phyloP scores from a whole-genome alignment of 345 rosid species.

The Rubroshorea leprosula region DNA sequence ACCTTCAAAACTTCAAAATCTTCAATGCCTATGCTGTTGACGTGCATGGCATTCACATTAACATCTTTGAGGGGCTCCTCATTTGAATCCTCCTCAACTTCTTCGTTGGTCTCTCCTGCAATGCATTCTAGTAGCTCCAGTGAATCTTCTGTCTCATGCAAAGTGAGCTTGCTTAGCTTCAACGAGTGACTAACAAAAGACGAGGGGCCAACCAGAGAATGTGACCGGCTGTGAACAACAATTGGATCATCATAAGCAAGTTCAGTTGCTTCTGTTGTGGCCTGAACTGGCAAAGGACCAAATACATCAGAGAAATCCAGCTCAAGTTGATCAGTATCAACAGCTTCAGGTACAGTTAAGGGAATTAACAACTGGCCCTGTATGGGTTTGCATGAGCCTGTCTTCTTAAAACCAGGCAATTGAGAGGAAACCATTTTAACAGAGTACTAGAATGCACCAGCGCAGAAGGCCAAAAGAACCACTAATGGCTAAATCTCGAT shows the following conservation, averaged over 20 bases:
- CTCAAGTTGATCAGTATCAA: slow-evolving; percentile 44
- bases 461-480: background rate
- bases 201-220: slow-evolving; percentile 89
- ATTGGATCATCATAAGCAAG: slow-evolving; percentile 59
- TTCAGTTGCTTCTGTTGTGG: slow-evolving; percentile 31
- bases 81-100: slow-evolving; percentile 29
- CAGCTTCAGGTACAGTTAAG: slow-evolving; percentile 33
- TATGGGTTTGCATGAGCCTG: slow-evolving; percentile 24
- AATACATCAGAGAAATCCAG: slow-evolving; percentile 71
- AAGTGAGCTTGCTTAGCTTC: slow-evolving; percentile 59
- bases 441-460: slow-evolving; percentile 3
- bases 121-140: slow-evolving; percentile 39
- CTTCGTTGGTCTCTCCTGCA: slow-evolving; percentile 24
- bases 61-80: slow-evolving; percentile 22
- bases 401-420: slow-evolving; percentile 29
- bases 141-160: slow-evolving; percentile 44
- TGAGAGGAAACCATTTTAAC: slow-evolving; percentile 55
- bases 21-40: slow-evolving; percentile 49
- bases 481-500: slow-evolving; percentile 17
- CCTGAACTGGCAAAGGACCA: slow-evolving; percentile 52
- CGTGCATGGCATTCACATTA: slow-evolving; percentile 22
- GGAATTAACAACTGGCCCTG: slow-evolving; percentile 34
- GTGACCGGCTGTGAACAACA: slow-evolving; percentile 70
- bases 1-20: slow-evolving; percentile 86
- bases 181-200: slow-evolving; percentile 52